Percentiles rank a stretch among this genome's conserved stretches.
These are phyloP conservation scores for Cichorium intybus DNA, from an alignment of 140 eudicot species.

Conservation along the genomic window DNA sequence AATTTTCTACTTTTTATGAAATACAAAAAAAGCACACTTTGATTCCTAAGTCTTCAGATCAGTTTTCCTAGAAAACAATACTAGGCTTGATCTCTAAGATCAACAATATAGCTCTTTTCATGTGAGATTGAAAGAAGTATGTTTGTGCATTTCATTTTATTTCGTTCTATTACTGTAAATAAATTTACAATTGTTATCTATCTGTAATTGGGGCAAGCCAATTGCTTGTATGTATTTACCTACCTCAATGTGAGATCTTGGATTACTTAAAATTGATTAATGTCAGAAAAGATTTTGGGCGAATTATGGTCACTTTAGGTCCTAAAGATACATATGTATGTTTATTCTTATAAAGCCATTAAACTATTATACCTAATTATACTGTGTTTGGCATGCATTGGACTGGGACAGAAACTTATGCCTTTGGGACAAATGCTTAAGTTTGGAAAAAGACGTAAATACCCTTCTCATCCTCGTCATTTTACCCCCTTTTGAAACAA, in stretches of 20 bases:
- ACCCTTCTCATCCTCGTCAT: no score
- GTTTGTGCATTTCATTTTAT: conserved; percentile 2
- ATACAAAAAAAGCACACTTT: no score
- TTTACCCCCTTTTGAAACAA: background rate
- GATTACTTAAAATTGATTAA: conserved; percentile 3
- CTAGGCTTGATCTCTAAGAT: conserved; percentile 19
- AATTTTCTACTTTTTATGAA: background rate
- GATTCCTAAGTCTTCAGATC: conserved; percentile 10
- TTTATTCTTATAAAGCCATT: background rate
- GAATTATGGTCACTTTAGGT: background rate
- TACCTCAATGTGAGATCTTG: background rate
- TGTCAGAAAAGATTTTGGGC: background rate
- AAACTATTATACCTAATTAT: no score
- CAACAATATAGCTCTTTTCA: conserved; percentile 3
- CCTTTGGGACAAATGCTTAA: no score
- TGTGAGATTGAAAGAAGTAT: background rate
- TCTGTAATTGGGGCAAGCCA: conserved; percentile 4
- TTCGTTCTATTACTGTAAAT: background rate
- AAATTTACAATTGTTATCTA: background rate
- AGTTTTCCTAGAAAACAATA: conserved; percentile 2
- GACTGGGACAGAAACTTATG: no score
- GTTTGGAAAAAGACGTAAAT: no score
- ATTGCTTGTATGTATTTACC: conserved; percentile 5
- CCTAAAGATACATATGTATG: background rate
- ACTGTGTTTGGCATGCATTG: no score